Evolutionary conservation across 257 asterid species (phyloP), one percentile per base, ranked within the genome.

Genomic region (Ilex aquifolium): DNA sequence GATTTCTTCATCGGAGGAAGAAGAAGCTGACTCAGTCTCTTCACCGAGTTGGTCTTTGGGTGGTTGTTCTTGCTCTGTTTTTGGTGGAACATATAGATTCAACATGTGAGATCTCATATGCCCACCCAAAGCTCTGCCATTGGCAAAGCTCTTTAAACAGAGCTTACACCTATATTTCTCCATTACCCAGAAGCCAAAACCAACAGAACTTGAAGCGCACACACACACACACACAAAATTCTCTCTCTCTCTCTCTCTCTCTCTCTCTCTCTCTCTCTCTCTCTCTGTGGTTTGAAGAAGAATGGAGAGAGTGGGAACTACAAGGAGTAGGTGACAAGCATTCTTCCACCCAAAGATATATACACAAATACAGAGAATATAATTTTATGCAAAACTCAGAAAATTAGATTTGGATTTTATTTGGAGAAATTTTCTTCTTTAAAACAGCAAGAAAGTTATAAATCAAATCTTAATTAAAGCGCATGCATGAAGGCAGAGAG

Each of bases 1-100:
- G 21, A 64, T 72, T 49, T 69, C 72, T 36, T 36, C 42, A 8
- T 36, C 42, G 5, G 42, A 36, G 42, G 42, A 36, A 46, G 13
- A 46, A 46, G 52, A 46, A 2, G 52, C 6, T 10, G 52, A 46
- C 3, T 10, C 52, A 46, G 6, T 10, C 4, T 53, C 10, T 53
- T 53, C 30, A 6, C 0, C 11, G 10, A 7, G 7, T 53, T 53
- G n/a, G 14, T 53, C 11, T 8, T 7, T 53, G 11, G 30, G 57
- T 7, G 27, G 27, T 21, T 21, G 27, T 21, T 21, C 27, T 21
- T 53, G 27, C 11, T 53, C 11, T 15, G 30, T 1, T 53, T 53
- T 53, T 21, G 31, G 30, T 0, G 57, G 57, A 14, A 5, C 57
- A 53, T 53, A n/a, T 4, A 14, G 57, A 53, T 53, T 53, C 30